Evolutionary conservation across 805 yeast species (phyloP), one percentile per base, ranked within the genome.

Genomic region (Pichia gijzeniarum): DNA sequence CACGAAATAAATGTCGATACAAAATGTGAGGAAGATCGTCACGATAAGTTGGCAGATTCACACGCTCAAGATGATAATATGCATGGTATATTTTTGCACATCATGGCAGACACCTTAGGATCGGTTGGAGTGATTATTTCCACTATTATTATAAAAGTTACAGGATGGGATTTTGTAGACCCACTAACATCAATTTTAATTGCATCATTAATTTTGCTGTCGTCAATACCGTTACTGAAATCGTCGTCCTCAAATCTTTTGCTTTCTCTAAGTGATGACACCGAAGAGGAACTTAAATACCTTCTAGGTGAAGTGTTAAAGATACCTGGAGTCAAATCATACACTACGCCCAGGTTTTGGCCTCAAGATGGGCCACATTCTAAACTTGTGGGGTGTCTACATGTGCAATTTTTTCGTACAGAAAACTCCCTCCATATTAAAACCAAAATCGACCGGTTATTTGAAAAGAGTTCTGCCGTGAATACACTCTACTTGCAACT

Each of bases 111-210:
- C 57, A 90, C 98, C 0, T 68, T 93, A 35, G 99, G 99, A 0
- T 91, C 98, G 0, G 95, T 90, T 0, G 98, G 98, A 6, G 99
- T 95, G 16, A 90, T 93, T n/a, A 63, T 88, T 1, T 89, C 97
- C 0, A 91, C 99, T 0, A 44, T 88, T 5, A 65, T 93, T 34
- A 85, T 91, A 8, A 78, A 81, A 48, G 56, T 79, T 30, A 65
- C 74, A 9, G 77, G 79, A 16, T 76, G 85, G 79, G 76, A 80
- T 44, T 82, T 95, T 1, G 83, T 91, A 59, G 99, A 93, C 59
- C 97, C 99, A 1, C 64, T 93, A 18, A 95, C 97, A 0, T 90
- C 98, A 1, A 71, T 93, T 3, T 71, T 90, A 54, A 91, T 93
- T 49, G 96, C 96, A 0, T 63, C 76, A 5, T 70, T 91, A 56